A percentile compares a stretch with the other conserved stretches of the same genome.
Conservation (phyloP, 2,329 filamentous ascomycete genomes). For the Pleurostoma richardsiae region DNA sequence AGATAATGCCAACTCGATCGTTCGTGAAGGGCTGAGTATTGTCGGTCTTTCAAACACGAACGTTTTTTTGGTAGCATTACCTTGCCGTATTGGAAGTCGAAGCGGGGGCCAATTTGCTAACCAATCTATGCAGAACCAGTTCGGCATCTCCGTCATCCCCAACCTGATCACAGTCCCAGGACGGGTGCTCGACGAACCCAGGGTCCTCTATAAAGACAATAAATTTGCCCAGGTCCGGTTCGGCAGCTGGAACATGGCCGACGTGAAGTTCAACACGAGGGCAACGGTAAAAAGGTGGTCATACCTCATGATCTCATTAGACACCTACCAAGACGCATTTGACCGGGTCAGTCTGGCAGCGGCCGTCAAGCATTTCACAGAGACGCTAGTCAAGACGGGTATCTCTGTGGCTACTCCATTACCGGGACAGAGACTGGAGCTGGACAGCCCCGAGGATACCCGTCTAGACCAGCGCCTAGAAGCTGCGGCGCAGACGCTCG, state of each 20-base stretch:
- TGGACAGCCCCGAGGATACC: slow-evolving; percentile 2
- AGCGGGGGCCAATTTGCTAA: slow-evolving; percentile 33
- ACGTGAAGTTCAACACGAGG: slow-evolving; percentile 41
- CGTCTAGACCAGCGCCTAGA: slow-evolving; percentile 1
- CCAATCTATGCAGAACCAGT: slow-evolving; percentile 1
- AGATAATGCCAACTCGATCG: slow-evolving; percentile 53
- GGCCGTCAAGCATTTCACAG: slow-evolving; percentile 3
- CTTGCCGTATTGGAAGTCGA: slow-evolving; percentile 2
- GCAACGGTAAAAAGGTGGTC: slow-evolving; percentile 35
- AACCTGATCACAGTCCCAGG: slow-evolving; percentile 58
- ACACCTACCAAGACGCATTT: background rate
- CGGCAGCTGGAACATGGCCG: slow-evolving; percentile 56
- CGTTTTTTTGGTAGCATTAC: slow-evolving; percentile 25
- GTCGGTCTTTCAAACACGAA: slow-evolving; percentile 39
- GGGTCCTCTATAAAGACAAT: slow-evolving; percentile 41
- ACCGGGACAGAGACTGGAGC: background rate
- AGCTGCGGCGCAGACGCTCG: slow-evolving; percentile 3
- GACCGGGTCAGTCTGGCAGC: background rate
- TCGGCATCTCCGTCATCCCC: slow-evolving; percentile 41
- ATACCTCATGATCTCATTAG: slow-evolving; percentile 16
- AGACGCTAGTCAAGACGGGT: slow-evolving; percentile 6
- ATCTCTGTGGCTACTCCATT: slow-evolving; percentile 2
- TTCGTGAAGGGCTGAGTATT: slow-evolving; percentile 37
- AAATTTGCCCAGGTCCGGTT: slow-evolving; percentile 13
- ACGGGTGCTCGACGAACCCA: slow-evolving; percentile 50